A percentile compares a stretch with the other conserved stretches of the same genome.
phyloP scores from a whole-genome alignment of 2,329 filamentous ascomycete genomes.

The Microdochium nivale region DNA sequence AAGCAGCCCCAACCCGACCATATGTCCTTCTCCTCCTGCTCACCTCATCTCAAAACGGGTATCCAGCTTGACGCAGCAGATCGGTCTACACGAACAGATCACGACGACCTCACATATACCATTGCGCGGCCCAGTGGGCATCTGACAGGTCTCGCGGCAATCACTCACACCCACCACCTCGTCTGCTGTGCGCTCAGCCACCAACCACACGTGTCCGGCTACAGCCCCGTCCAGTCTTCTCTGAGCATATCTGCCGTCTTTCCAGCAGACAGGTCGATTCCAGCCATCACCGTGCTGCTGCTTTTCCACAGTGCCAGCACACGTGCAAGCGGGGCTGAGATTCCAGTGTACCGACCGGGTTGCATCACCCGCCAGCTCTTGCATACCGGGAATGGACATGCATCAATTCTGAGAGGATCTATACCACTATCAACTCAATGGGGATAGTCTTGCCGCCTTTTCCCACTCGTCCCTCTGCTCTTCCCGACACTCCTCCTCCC shows the following conservation, averaged over 20 bases:
- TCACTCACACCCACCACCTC: neutral
- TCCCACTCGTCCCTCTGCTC: constrained; percentile 38
- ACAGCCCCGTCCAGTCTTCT: too few relatives aligned
- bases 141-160: too few relatives aligned
- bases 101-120: neutral
- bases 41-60: neutral
- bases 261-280: too few relatives aligned
- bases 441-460: constrained; percentile 43
- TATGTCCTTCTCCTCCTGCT: neutral
- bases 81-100: neutral
- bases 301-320: too few relatives aligned
- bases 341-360: too few relatives aligned
- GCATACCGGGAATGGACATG: neutral
- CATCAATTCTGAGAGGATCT: neutral
- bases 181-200: too few relatives aligned
- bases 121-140: neutral
- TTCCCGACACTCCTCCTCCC: constrained; percentile 42
- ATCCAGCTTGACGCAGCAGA: neutral
- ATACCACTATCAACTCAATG: constrained; percentile 32
- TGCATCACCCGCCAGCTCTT: neutral
- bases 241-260: too few relatives aligned
- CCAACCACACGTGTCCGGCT: too few relatives aligned
- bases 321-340: too few relatives aligned
- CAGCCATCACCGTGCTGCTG: too few relatives aligned
- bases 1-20: neutral